Evolutionary conservation across 2,329 filamentous ascomycete species (phyloP).

Genomic region (Metarhizium humberi): DNA sequence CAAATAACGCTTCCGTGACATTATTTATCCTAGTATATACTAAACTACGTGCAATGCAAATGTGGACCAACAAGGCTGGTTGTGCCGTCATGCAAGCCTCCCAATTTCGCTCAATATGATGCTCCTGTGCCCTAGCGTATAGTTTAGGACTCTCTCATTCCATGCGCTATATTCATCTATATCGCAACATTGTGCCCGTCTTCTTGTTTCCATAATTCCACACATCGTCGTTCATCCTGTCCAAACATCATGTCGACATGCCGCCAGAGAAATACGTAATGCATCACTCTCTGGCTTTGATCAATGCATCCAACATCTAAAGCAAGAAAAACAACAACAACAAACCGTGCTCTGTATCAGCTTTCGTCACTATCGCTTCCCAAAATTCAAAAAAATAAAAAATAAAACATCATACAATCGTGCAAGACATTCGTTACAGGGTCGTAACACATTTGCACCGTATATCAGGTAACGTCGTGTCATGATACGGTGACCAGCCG

Average conservation of each 20-base stretch:
- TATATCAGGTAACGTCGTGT: conserved; percentile 21
- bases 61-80: background rate
- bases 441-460: conserved; percentile 25
- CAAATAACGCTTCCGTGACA: background rate
- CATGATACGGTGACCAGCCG: conserved; percentile 24
- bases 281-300: conserved; percentile 14
- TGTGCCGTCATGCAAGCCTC: conserved; percentile 7
- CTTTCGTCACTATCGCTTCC: background rate
- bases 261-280: conserved; percentile 16
- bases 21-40: background rate
- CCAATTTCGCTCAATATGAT: conserved; percentile 8
- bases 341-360: background rate
- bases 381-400: conserved; percentile 7
- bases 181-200: conserved; percentile 9
- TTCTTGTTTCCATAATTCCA: conserved; percentile 6
- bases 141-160: background rate
- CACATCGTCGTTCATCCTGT: background rate
- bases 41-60: background rate
- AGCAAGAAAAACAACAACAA: background rate
- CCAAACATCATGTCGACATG: conserved; percentile 1
- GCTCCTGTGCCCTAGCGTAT: background rate
- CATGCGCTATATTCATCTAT: conserved; percentile 9
- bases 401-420: conserved; percentile 24
- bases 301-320: background rate
- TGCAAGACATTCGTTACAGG: conserved; percentile 16